Base-by-base conservation (phyloP, 805 yeast genomes). In the Sugiyamaella lignohabitans region DNA sequence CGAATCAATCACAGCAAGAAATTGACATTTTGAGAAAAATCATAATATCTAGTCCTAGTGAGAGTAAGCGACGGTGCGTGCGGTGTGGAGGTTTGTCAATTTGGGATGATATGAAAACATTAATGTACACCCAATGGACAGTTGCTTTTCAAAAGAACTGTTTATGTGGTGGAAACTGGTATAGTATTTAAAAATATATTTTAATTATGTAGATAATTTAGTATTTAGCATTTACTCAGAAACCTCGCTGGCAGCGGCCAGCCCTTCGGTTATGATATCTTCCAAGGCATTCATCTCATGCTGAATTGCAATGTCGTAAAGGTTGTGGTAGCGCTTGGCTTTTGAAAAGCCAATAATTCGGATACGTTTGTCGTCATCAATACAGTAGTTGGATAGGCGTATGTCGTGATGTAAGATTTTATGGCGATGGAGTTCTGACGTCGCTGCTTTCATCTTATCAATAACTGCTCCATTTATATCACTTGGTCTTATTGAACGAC, bases 111-210 rank as follows among this genome's bases (percentile, higher is more conserved):
- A 73, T 68, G 50, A 50, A 51, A 18, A 68, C 66, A 14, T 51
- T 49, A 23, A 36, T 48, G 53, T 61, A 30, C 51, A 56, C 50
- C 45, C 69, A 45, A 52, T 68, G 87, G 84, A 74, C 83, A 0
- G 69, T 78, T 66, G 80, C 82, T 1, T 81, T 79, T 60, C 88
- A 82, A 54, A 69, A 88, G 51, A 78, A 78, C 21, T 85, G 95
- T 63, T 67, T 84, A 30, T 85, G 95, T 62, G 93, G 93, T 0
- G 84, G 86, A 34, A 73, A 80, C 3, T 84, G 91, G 91, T 55
- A 48, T 24, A 35, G 38, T 35, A 35, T 35, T 35, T 14, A 10
- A 11, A 5, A 27, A 27, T 11, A 11, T 27, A 6, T 6, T 27
- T 27, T 27, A 6, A 27, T 27, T 27, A 27, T 27, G 11, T 27